Evolutionary conservation across 2,329 filamentous ascomycete genomes (phyloP).

Genomic region (Sclerotinia glacialis): DNA sequence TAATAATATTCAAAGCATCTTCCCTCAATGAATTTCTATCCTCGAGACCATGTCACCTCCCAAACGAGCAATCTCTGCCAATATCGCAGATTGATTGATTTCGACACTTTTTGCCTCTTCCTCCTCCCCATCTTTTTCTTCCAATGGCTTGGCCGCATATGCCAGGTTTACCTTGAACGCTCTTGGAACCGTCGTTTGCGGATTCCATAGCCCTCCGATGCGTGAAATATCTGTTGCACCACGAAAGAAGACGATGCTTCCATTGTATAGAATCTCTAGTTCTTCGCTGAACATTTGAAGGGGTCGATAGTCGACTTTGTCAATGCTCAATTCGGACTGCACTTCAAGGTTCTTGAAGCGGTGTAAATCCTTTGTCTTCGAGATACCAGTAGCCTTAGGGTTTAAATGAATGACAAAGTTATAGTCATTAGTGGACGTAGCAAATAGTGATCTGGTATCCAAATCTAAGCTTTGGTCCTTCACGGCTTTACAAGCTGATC

Average conservation of each 20-base stretch:
- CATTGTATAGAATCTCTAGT: conserved; percentile 63
- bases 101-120: conserved; percentile 51
- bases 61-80: conserved; percentile 69
- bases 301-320: conserved; percentile 57
- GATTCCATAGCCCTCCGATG: conserved; percentile 66
- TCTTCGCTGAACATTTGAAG: conserved; percentile 63
- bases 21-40: conserved; percentile 50
- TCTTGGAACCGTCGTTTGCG: conserved; percentile 45
- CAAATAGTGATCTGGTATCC: conserved; percentile 63
- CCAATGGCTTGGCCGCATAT: conserved; percentile 56
- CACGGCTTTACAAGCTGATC: conserved; percentile 66
- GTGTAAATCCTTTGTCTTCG: conserved; percentile 41
- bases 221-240: conserved; percentile 56
- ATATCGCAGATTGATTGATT: conserved; percentile 64
- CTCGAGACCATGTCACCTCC: conserved; percentile 65
- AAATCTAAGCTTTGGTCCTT: conserved; percentile 52
- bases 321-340: conserved; percentile 45
- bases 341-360: conserved; percentile 80
- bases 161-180: conserved; percentile 69
- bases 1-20: not conserved
- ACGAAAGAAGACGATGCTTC: conserved; percentile 76
- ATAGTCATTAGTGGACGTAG: conserved; percentile 71
- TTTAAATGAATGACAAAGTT: conserved; percentile 77
- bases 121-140: conserved; percentile 30
- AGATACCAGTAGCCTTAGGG: conserved; percentile 37